Percentiles rank a stretch among this genome's conserved stretches.
phyloP scores from a whole-genome alignment of 768 basidiomycete genomes.

The Collybiopsis confluens region DNA sequence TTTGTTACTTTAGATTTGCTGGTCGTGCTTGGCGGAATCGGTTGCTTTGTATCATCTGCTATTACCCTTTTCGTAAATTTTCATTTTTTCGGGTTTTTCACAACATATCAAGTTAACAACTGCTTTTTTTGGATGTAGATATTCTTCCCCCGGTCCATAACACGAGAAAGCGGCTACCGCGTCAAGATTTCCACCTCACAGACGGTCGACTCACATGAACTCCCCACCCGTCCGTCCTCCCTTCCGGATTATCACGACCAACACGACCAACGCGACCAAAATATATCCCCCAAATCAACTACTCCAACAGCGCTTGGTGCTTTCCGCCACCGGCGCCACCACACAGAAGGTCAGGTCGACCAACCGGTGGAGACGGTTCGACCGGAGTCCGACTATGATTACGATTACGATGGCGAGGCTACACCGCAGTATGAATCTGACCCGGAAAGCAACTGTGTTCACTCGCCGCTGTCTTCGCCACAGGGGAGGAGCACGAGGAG shows the following conservation, averaged over 20 bases:
- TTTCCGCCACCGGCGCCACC: not conserved
- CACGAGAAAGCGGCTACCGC: constrained; percentile 58
- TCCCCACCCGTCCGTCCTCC: constrained; percentile 22
- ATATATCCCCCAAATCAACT: not conserved
- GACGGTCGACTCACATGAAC: constrained; percentile 24
- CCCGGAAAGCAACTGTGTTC: constrained; percentile 20
- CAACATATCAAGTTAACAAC: constrained; percentile 28
- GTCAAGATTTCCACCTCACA: constrained; percentile 31
- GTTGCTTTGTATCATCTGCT: constrained; percentile 74
- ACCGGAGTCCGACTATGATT: constrained; percentile 17
- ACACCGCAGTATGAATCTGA: constrained; percentile 39
- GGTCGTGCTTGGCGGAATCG: constrained; percentile 66
- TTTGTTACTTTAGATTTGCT: constrained; percentile 59
- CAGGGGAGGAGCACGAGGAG: not conserved
- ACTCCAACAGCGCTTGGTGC: not conserved
- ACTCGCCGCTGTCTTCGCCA: not conserved
- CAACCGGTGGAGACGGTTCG: not conserved
- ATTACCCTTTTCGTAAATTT: constrained; percentile 70
- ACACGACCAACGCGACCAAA: constrained; percentile 11
- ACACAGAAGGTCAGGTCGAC: not conserved
- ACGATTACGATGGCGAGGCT: constrained; percentile 26
- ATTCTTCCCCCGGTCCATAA: constrained; percentile 75
- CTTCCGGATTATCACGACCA: constrained; percentile 23
- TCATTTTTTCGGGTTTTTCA: constrained; percentile 32
- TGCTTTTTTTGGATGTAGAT: no score